These are phyloP conservation scores for Sugiyamaella sp. DNA, from an alignment of 1,139 yeast species.

Conservation along the genomic window DNA sequence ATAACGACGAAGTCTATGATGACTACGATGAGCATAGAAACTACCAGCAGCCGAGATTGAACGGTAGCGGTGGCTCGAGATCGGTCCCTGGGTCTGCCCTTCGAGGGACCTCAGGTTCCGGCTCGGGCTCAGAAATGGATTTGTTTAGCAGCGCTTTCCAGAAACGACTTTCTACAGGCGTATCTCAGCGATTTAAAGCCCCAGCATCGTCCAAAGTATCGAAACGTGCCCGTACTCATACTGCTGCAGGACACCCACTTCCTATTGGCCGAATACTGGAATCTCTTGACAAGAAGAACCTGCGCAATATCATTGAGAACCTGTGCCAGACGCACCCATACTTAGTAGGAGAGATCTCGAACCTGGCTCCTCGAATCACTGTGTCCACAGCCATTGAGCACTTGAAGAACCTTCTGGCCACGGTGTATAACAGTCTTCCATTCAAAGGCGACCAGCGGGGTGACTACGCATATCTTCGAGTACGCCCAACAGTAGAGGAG, in stretches of 20 bases:
- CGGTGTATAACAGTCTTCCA: slow-evolving; percentile 59
- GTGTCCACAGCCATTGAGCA: slow-evolving; percentile 55
- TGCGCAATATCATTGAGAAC: slow-evolving; percentile 56
- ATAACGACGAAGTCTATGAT: neutral
- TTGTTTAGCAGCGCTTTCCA: slow-evolving; percentile 21
- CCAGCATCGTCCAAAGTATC: slow-evolving; percentile 15
- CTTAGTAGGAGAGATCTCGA: slow-evolving; percentile 54
- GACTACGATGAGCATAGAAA: slow-evolving; percentile 1
- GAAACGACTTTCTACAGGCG: slow-evolving; percentile 19
- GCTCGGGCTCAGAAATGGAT: slow-evolving; percentile 21
- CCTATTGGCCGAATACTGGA: slow-evolving; percentile 68
- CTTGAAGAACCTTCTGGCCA: slow-evolving; percentile 52
- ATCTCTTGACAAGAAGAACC: slow-evolving; percentile 59
- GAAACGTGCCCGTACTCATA: slow-evolving; percentile 31
- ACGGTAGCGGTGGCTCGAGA: neutral
- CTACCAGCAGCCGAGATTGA: slow-evolving; percentile 6
- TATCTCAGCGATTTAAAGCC: slow-evolving; percentile 16
- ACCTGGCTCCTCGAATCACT: slow-evolving; percentile 62
- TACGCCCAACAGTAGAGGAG: slow-evolving; percentile 72
- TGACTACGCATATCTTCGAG: slow-evolving; percentile 87
- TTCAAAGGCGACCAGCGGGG: slow-evolving; percentile 72
- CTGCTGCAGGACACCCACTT: slow-evolving; percentile 45
- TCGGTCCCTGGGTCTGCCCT: slow-evolving; percentile 6
- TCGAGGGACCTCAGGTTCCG: neutral
- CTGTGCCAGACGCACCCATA: slow-evolving; percentile 67